Evolutionary conservation across 1,284 basidiomycete genomes (phyloP).

Genomic region (Naganishia cerealis): DNA sequence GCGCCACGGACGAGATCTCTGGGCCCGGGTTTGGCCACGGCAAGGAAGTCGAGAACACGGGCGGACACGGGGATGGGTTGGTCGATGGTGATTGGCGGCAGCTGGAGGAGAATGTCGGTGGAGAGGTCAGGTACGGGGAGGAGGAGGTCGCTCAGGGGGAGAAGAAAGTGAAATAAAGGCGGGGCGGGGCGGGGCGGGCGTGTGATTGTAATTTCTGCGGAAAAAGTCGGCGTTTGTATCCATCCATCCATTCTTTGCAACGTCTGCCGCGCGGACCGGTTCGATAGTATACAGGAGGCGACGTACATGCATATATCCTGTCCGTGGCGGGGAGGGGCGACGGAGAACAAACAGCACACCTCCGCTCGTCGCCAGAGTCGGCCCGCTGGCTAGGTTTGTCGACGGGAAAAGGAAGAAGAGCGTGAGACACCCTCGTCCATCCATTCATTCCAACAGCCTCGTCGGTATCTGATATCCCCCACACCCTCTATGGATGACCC

Average conservation of each 20-base stretch:
- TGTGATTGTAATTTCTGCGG: background rate
- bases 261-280: no score
- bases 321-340: no score
- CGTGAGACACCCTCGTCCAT: no score
- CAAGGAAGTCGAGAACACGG: conserved; percentile 7
- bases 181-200: background rate
- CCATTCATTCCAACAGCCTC: no score
- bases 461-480: no score
- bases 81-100: conserved; percentile 33
- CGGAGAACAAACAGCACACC: no score
- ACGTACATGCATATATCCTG: no score
- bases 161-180: conserved; percentile 24
- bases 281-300: no score
- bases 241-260: background rate
- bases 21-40: conserved; percentile 26
- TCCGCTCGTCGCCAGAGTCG: no score
- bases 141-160: conserved; percentile 17
- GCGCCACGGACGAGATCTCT: conserved; percentile 10
- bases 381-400: no score
- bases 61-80: conserved; percentile 11
- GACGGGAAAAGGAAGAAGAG: no score
- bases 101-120: conserved; percentile 32
- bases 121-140: conserved; percentile 31
- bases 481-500: background rate
- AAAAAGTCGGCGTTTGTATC: background rate